These are phyloP conservation scores for Quercus alba DNA, from an alignment of 306 rosid species.

Conservation along the genomic window DNA sequence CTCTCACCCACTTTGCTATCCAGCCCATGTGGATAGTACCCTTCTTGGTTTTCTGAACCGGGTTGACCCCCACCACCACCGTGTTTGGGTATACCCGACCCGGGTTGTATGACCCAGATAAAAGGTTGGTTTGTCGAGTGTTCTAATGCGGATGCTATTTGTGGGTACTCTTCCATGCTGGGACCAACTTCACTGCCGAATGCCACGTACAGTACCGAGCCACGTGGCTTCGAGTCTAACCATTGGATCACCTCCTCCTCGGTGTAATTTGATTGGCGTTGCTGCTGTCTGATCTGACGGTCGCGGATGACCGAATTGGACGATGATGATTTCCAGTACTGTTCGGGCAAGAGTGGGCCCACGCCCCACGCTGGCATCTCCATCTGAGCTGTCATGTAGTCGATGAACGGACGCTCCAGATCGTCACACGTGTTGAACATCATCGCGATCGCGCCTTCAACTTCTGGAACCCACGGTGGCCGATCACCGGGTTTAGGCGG, in stretches of 20 bases:
- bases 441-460: slow-evolving; percentile 21
- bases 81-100: slow-evolving; percentile 29
- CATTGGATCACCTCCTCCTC: slow-evolving; percentile 60
- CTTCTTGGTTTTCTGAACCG: slow-evolving; percentile 6
- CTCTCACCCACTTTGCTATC: slow-evolving; percentile 33
- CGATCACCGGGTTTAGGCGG: slow-evolving; percentile 34
- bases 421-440: slow-evolving; percentile 77
- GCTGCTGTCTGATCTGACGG: slow-evolving; percentile 23
- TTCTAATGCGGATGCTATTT: slow-evolving; percentile 45
- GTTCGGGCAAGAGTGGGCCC: slow-evolving; percentile 68
- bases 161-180: slow-evolving; percentile 26
- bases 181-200: slow-evolving; percentile 66
- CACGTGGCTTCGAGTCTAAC: slow-evolving; percentile 48
- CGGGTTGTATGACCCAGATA: slow-evolving; percentile 58
- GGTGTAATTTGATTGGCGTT: slow-evolving; percentile 24
- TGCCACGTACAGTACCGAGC: slow-evolving; percentile 50
- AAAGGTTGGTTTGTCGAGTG: slow-evolving; percentile 20
- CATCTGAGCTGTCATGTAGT: slow-evolving; percentile 25
- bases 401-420: slow-evolving; percentile 54
- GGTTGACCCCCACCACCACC: not conserved
- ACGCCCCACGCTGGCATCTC: slow-evolving; percentile 61
- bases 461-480: slow-evolving; percentile 43
- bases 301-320: slow-evolving; percentile 36
- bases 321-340: slow-evolving; percentile 48
- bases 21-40: slow-evolving; percentile 39